These are phyloP conservation scores for Hanseniaspora sp. DNA, from an alignment of 1,139 yeast species.

Conservation along the genomic window DNA sequence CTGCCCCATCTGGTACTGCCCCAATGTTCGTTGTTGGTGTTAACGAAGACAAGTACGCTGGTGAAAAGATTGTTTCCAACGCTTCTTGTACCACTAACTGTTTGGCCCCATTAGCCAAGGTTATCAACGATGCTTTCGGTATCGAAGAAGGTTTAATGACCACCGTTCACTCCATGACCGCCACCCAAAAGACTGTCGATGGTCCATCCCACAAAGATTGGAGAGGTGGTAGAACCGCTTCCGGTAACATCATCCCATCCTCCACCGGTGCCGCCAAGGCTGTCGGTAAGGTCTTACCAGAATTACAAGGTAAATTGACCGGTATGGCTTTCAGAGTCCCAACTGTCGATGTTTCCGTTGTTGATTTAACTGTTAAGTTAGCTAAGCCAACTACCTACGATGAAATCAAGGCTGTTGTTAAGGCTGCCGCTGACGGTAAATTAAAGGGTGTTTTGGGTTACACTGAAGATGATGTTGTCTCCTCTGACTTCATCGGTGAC, in stretches of 20 bases:
- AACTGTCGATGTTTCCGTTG: slow-evolving; percentile 77
- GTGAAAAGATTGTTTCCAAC: slow-evolving; percentile 66
- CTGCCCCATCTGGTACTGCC: slow-evolving; percentile 79
- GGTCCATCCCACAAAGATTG: slow-evolving; percentile 93
- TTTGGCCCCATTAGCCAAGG: slow-evolving; percentile 82
- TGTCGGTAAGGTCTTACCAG: slow-evolving; percentile 82
- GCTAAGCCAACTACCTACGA: slow-evolving; percentile 61
- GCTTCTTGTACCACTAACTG: slow-evolving; percentile 88
- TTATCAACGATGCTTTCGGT: slow-evolving; percentile 65
- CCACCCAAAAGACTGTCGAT: slow-evolving; percentile 82
- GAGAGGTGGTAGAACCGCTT: slow-evolving; percentile 93
- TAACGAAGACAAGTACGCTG: slow-evolving; percentile 60
- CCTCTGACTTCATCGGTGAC: slow-evolving; percentile 72
- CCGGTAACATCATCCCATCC: slow-evolving; percentile 82
- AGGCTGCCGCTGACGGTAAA: slow-evolving; percentile 60
- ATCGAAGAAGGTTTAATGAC: slow-evolving; percentile 83
- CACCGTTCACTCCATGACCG: slow-evolving; percentile 81
- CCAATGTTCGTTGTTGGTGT: slow-evolving; percentile 89
- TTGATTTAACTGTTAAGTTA: slow-evolving; percentile 62
- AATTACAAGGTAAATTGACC: slow-evolving; percentile 74
- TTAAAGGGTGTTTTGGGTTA: slow-evolving; percentile 68
- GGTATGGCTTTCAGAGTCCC: slow-evolving; percentile 88
- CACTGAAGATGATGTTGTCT: slow-evolving; percentile 79
- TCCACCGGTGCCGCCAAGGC: slow-evolving; percentile 91
- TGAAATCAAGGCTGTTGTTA: slow-evolving; percentile 60